These are phyloP conservation scores for Colletotrichum liriopes DNA, from an alignment of 2,329 filamentous ascomycete species.

Conservation along the genomic window DNA sequence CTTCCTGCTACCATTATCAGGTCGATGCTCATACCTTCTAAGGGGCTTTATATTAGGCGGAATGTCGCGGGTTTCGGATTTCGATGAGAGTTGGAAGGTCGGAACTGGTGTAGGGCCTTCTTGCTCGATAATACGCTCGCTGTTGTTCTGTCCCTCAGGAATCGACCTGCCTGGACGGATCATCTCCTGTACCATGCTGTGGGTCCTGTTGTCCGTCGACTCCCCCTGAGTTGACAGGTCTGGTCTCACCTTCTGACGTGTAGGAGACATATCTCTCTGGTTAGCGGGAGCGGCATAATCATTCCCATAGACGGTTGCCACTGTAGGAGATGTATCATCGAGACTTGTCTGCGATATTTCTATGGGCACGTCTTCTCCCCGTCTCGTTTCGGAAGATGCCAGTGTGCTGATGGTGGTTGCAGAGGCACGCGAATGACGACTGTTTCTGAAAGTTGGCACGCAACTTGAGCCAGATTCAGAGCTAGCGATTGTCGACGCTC, in stretches of 20 bases:
- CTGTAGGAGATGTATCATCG: neutral
- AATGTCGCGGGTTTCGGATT: neutral
- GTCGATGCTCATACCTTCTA: conserved; percentile 9
- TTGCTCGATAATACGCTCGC: neutral
- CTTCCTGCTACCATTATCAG: neutral
- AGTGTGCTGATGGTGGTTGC: conserved; percentile 16
- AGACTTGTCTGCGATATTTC: neutral
- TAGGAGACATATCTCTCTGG: neutral
- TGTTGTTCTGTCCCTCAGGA: neutral
- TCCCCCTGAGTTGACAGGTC: neutral
- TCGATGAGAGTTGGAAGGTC: neutral
- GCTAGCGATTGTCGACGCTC: conserved; percentile 54
- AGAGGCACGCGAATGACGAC: conserved; percentile 19
- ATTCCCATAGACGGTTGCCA: conserved; percentile 56
- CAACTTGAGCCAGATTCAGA: conserved; percentile 27
- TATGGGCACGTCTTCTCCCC: neutral
- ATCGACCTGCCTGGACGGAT: neutral
- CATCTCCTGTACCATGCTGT: neutral
- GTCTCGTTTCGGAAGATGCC: neutral
- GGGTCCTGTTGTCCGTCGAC: neutral
- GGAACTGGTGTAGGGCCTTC: neutral
- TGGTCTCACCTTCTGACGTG: no score
- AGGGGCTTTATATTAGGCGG: conserved; percentile 13
- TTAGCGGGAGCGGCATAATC: conserved; percentile 49
- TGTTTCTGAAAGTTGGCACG: conserved; percentile 10